Conservation (phyloP, 202 grass and related monocot species). For the Schoenoplectus triqueter region DNA sequence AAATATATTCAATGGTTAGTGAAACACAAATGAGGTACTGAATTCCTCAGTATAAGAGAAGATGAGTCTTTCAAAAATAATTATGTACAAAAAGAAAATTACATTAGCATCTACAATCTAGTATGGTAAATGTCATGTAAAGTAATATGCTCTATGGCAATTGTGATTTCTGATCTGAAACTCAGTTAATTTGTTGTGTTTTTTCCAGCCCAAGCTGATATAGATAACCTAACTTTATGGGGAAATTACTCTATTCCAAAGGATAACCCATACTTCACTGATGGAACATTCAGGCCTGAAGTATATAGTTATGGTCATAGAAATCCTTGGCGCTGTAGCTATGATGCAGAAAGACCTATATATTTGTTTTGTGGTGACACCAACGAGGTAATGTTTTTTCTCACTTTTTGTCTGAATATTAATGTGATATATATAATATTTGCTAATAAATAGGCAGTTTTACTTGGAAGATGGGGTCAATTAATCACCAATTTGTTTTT, state of each 20-base stretch:
- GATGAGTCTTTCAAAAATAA: background rate
- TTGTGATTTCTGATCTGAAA: background rate
- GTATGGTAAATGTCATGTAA: too few relatives aligned
- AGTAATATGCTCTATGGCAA: background rate
- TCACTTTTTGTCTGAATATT: background rate
- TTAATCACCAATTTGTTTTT: background rate
- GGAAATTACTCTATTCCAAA: constrained; percentile 79
- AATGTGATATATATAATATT: constrained; percentile 18
- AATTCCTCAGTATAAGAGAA: background rate
- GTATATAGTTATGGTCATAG: constrained; percentile 67
- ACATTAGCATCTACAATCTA: too few relatives aligned
- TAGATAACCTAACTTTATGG: constrained; percentile 46
- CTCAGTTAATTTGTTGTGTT: background rate
- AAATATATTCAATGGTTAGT: background rate
- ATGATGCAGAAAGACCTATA: constrained; percentile 64
- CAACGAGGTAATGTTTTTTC: constrained; percentile 45
- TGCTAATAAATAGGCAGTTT: background rate
- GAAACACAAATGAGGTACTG: background rate
- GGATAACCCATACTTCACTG: constrained; percentile 64
- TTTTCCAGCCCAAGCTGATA: constrained; percentile 11
- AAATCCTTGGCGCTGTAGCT: constrained; percentile 85
- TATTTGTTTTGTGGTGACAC: constrained; percentile 73
- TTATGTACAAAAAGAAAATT: background rate
- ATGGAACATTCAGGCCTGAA: constrained; percentile 58
- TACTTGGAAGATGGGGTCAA: too few relatives aligned